Evolutionary conservation across 1,284 basidiomycete genomes (phyloP).

Genomic region (Naganishia albida): DNA sequence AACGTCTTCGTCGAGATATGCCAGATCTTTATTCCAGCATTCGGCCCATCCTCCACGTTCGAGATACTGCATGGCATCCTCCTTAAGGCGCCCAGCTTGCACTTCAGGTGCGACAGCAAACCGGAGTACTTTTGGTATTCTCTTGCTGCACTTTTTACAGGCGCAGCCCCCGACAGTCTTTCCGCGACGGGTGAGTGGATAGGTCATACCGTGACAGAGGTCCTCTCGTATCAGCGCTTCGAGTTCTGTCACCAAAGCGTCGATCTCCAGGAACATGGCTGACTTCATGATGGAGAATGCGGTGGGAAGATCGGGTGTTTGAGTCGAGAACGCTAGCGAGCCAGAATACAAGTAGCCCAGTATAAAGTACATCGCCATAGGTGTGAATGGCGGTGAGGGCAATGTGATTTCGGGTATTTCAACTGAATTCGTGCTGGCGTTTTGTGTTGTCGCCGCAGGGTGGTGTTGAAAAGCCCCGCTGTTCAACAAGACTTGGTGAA

Average conservation of each 20-base stretch:
- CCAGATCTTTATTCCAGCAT: slow-evolving; percentile 83
- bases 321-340: slow-evolving; percentile 86
- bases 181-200: background rate
- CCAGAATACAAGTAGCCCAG: slow-evolving; percentile 84
- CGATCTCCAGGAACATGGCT: slow-evolving; percentile 75
- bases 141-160: slow-evolving; percentile 74
- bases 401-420: slow-evolving; percentile 65
- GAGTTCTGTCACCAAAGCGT: slow-evolving; percentile 73
- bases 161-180: slow-evolving; percentile 66
- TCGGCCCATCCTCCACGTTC: slow-evolving; percentile 74
- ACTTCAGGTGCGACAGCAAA: slow-evolving; percentile 76
- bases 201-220: slow-evolving; percentile 85
- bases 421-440: background rate
- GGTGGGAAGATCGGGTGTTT: slow-evolving; percentile 88
- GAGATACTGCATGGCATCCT: slow-evolving; percentile 70
- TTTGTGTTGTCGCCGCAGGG: slow-evolving; percentile 30
- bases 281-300: slow-evolving; percentile 86
- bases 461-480: slow-evolving; percentile 42
- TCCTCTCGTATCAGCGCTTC: slow-evolving; percentile 79
- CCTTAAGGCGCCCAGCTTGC: slow-evolving; percentile 67
- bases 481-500: slow-evolving; percentile 60
- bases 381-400: slow-evolving; percentile 91
- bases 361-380: slow-evolving; percentile 89
- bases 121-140: slow-evolving; percentile 75
- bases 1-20: slow-evolving; percentile 65